Conservation (phyloP, 139 green algal species). For the Chlamydomonas urium region DNA sequence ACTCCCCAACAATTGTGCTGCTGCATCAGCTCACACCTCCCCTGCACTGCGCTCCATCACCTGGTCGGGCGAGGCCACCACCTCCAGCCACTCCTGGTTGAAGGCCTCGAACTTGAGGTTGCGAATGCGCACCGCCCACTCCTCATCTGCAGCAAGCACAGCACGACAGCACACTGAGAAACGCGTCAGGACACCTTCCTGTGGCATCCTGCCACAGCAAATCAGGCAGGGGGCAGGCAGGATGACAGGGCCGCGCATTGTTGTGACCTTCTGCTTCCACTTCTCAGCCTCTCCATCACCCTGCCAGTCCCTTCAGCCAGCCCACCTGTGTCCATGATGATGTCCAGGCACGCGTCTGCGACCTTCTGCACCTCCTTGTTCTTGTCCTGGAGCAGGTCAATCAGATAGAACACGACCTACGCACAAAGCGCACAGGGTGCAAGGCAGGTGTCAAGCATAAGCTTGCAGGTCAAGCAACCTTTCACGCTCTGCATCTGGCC, state of each 20-base stretch:
- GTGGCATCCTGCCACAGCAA: too few relatives aligned
- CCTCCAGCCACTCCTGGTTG: slow-evolving; percentile 78
- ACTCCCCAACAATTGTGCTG: too few relatives aligned
- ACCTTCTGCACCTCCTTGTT: slow-evolving; percentile 58
- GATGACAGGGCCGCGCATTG: slow-evolving; percentile 39
- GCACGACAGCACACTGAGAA: too few relatives aligned
- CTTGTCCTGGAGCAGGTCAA: slow-evolving; percentile 74
- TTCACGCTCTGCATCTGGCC: too few relatives aligned
- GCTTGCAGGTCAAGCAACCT: too few relatives aligned
- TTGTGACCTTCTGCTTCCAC: slow-evolving; percentile 11
- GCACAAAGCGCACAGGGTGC: neutral
- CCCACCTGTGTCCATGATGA: slow-evolving; percentile 63
- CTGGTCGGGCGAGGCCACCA: slow-evolving; percentile 39
- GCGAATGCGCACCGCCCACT: slow-evolving; percentile 65
- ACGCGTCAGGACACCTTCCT: too few relatives aligned
- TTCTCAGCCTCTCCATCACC: slow-evolving; percentile 2
- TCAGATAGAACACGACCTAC: slow-evolving; percentile 68
- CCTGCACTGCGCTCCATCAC: slow-evolving; percentile 4
- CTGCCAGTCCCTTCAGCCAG: too few relatives aligned
- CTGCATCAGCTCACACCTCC: neutral
- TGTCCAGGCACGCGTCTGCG: slow-evolving; percentile 59
- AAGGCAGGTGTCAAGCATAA: neutral
- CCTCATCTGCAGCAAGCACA: too few relatives aligned
- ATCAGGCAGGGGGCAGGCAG: slow-evolving; percentile 25
- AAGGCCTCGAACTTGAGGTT: slow-evolving; percentile 78